phyloP scores from a whole-genome alignment of 768 basidiomycete species.

The Sutorius australiensis region DNA sequence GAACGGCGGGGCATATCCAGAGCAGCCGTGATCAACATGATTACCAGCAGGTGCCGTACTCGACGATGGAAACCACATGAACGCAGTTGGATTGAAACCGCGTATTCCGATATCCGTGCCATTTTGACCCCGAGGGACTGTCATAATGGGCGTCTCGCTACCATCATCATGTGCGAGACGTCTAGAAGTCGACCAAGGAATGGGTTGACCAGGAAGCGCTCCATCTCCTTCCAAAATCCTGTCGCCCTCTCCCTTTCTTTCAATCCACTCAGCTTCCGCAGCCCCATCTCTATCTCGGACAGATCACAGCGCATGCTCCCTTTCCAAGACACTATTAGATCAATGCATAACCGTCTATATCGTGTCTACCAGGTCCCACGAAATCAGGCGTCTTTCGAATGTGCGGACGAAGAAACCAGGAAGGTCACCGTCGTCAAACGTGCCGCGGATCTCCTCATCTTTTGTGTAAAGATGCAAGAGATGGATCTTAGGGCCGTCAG shows the following conservation, averaged over 20 bases:
- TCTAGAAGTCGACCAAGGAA: neutral
- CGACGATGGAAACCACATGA: constrained; percentile 28
- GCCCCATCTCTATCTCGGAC: constrained; percentile 19
- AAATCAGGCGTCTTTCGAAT: neutral
- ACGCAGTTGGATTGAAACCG: constrained; percentile 26
- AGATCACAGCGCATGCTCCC: constrained; percentile 16
- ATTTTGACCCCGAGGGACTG: constrained; percentile 16
- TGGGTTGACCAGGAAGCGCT: constrained; percentile 11
- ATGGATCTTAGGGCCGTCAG: constrained; percentile 1
- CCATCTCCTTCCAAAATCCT: constrained; percentile 24
- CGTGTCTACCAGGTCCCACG: constrained; percentile 25
- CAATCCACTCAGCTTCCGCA: constrained; percentile 19
- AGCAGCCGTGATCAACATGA: constrained; percentile 17
- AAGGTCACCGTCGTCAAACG: constrained; percentile 15
- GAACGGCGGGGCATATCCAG: constrained; percentile 26
- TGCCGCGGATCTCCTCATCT: constrained; percentile 26
- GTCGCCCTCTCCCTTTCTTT: constrained; percentile 14
- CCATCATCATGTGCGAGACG: constrained; percentile 26
- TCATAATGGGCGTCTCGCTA: constrained; percentile 6
- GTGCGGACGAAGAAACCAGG: constrained; percentile 5
- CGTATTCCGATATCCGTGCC: constrained; percentile 25
- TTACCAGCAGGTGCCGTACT: constrained; percentile 16
- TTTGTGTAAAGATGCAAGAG: constrained; percentile 16
- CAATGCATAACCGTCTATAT: constrained; percentile 6
- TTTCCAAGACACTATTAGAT: constrained; percentile 15